A percentile compares a stretch with the other conserved stretches of the same genome.
Evolutionary conservation across 805 yeast genomes (phyloP).

Genomic region (Candida patagonica): DNA sequence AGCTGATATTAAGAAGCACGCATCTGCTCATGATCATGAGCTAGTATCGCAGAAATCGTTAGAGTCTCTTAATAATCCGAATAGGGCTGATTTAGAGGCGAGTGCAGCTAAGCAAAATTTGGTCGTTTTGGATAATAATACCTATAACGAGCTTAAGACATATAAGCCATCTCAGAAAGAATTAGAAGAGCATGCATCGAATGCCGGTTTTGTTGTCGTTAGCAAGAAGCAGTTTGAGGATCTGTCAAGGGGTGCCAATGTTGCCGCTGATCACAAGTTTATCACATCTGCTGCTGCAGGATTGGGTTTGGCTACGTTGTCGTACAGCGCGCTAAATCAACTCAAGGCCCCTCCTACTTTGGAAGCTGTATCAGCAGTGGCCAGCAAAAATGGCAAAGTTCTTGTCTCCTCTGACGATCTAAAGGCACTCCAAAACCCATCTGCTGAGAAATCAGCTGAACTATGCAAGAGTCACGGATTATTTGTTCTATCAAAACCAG

Average conservation of each 20-base stretch:
- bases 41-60: constrained; percentile 7
- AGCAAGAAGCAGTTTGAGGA: constrained; percentile 18
- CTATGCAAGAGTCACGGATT: constrained; percentile 18
- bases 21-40: constrained; percentile 5
- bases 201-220: constrained; percentile 20
- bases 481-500: constrained; percentile 18
- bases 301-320: constrained; percentile 17
- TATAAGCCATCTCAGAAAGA: constrained; percentile 12
- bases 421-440: constrained; percentile 4
- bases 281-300: constrained; percentile 20
- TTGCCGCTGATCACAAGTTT: constrained; percentile 16
- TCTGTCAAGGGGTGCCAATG: constrained; percentile 19
- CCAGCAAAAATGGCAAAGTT: constrained; percentile 21
- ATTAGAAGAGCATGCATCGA: constrained; percentile 13
- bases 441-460: constrained; percentile 1
- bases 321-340: constrained; percentile 10
- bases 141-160: constrained; percentile 16
- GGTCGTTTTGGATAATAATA: constrained; percentile 27
- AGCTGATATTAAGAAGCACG: constrained; percentile 9
- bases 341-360: constrained; percentile 12
- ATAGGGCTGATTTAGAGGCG: constrained; percentile 23
- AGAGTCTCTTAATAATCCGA: constrained; percentile 16
- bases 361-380: constrained; percentile 22
- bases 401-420: constrained; percentile 17
- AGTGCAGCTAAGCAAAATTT: constrained; percentile 26